Percentiles rank a stretch among this genome's conserved stretches.
These are phyloP conservation scores for Backusella morwellensis DNA, from an alignment of 192 early-diverging fungal species.

Conservation along the genomic window DNA sequence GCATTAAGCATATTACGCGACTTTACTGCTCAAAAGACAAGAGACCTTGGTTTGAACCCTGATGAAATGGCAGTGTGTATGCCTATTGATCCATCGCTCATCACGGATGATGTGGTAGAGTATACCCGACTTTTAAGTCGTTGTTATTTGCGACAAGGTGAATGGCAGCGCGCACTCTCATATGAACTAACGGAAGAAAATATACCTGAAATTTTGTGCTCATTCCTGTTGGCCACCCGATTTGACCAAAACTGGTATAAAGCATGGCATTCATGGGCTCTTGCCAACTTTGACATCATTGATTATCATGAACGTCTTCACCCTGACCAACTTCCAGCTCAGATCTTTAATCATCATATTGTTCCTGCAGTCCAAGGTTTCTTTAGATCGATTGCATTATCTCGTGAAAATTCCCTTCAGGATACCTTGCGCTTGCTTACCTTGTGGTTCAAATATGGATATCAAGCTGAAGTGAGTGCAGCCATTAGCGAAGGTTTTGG, in stretches of 20 bases:
- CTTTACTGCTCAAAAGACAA: conserved; percentile 75
- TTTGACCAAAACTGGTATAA: conserved; percentile 94
- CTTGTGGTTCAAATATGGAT: conserved; percentile 95
- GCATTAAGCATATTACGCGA: conserved; percentile 75
- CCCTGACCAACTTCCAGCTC: conserved; percentile 36
- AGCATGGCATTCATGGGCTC: conserved; percentile 97
- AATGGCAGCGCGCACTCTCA: conserved; percentile 78
- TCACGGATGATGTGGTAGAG: conserved; percentile 45
- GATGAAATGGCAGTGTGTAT: conserved; percentile 50
- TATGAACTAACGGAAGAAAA: conserved; percentile 51
- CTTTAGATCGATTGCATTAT: conserved; percentile 90
- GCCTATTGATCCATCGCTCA: conserved; percentile 42
- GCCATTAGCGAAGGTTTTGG: conserved; percentile 82
- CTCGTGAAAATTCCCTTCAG: conserved; percentile 82
- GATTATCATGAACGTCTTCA: conserved; percentile 66
- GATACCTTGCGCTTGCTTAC: conserved; percentile 92
- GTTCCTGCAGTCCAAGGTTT: conserved; percentile 93
- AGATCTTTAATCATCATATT: conserved; percentile 62
- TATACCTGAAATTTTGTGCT: conserved; percentile 73
- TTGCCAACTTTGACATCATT: conserved; percentile 88
- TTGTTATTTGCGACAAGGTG: conserved; percentile 92
- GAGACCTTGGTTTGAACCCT: conserved; percentile 61
- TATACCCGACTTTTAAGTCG: conserved; percentile 63
- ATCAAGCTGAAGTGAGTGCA: conserved; percentile 78
- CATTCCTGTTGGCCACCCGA: conserved; percentile 82